These are phyloP conservation scores for Colletotrichum echinochloae DNA, from an alignment of 2,329 filamentous ascomycete species.

Conservation along the genomic window DNA sequence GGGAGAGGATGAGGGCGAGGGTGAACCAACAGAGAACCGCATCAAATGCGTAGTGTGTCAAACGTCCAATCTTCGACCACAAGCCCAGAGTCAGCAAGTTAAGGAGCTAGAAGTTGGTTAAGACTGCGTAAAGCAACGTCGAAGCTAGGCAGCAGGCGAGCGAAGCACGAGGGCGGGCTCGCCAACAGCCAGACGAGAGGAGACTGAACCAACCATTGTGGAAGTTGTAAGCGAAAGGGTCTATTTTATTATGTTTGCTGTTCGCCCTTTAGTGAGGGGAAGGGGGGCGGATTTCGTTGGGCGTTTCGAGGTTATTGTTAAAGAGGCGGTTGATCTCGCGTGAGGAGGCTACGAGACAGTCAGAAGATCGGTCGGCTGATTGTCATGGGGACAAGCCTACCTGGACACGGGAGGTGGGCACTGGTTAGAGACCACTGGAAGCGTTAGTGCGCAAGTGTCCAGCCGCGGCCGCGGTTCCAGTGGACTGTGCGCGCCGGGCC, in stretches of 20 bases:
- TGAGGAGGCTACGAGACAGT: constrained; percentile 2
- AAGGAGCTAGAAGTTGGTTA: constrained; percentile 67
- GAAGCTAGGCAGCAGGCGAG: constrained; percentile 28
- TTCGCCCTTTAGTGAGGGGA: background rate
- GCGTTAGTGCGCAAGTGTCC: constrained; percentile 1
- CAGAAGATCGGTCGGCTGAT: constrained; percentile 15
- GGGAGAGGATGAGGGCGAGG: too few relatives aligned
- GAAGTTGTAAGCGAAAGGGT: constrained; percentile 2
- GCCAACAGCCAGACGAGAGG: constrained; percentile 25
- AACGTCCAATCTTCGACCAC: constrained; percentile 85
- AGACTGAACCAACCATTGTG: constrained; percentile 37
- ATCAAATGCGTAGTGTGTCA: constrained; percentile 96
- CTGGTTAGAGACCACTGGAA: constrained; percentile 13
- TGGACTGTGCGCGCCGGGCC: constrained; percentile 23
- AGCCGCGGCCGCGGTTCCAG: constrained; percentile 13
- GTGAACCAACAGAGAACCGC: constrained; percentile 84
- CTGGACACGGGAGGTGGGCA: constrained; percentile 26
- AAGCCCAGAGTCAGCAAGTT: constrained; percentile 77
- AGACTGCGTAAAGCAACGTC: constrained; percentile 50
- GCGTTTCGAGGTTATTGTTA: constrained; percentile 9
- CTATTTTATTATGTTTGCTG: constrained; percentile 2
- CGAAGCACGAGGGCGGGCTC: constrained; percentile 25
- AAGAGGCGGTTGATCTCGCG: constrained; percentile 26
- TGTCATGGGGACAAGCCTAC: constrained; percentile 34
- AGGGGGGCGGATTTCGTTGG: background rate